Evolutionary conservation across 768 basidiomycete species (phyloP).

Genomic region (Goffeauzyma gilvescens): DNA sequence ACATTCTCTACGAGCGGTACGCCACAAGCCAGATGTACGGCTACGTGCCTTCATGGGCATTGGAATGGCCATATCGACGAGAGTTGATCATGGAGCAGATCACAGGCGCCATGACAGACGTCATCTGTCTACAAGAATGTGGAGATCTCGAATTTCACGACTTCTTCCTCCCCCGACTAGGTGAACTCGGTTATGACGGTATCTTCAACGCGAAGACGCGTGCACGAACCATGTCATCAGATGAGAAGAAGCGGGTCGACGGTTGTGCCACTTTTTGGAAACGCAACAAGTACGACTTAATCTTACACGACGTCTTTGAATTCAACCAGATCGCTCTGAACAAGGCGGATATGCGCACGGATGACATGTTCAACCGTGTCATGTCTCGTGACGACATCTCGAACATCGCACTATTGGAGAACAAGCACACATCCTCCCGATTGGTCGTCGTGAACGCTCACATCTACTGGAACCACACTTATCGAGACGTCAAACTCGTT

Average conservation of each 20-base stretch:
- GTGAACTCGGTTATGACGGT: constrained; percentile 65
- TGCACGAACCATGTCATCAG: constrained; percentile 75
- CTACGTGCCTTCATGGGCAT: constrained; percentile 91
- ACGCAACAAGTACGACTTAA: constrained; percentile 56
- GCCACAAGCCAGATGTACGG: constrained; percentile 80
- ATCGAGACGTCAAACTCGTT: constrained; percentile 89
- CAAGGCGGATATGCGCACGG: constrained; percentile 57
- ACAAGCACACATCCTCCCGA: constrained; percentile 65
- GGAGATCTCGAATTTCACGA: constrained; percentile 83
- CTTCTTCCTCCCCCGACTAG: constrained; percentile 58
- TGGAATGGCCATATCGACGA: constrained; percentile 87
- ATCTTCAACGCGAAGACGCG: constrained; percentile 80
- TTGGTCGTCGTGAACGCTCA: constrained; percentile 79
- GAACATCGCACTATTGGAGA: constrained; percentile 68
- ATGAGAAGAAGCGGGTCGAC: constrained; percentile 73
- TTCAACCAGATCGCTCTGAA: constrained; percentile 85
- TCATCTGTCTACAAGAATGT: constrained; percentile 75
- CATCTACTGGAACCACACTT: constrained; percentile 79
- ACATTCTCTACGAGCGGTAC: constrained; percentile 78
- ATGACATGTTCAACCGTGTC: constrained; percentile 99
- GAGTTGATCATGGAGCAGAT: constrained; percentile 72
- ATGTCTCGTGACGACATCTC: constrained; percentile 87
- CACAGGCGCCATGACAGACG: constrained; percentile 59
- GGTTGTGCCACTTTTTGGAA: constrained; percentile 96
- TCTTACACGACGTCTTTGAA: constrained; percentile 84